phyloP scores from a whole-genome alignment of 768 basidiomycete genomes.

The Boletus sp. region DNA sequence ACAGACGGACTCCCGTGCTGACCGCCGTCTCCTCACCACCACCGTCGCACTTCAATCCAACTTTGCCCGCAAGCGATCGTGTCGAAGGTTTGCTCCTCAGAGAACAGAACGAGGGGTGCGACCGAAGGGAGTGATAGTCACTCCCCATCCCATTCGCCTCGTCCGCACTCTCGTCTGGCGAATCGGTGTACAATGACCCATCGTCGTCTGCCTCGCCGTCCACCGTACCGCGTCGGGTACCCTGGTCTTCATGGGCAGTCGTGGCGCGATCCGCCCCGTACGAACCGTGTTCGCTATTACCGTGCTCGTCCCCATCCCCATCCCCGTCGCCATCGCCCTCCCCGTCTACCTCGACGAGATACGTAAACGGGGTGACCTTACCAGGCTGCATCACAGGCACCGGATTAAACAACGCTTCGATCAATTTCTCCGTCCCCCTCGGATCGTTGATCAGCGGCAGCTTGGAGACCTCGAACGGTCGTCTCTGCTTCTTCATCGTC shows the following conservation, averaged over 20 bases:
- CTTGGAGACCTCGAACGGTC: slow-evolving; percentile 30
- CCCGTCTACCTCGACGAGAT: slow-evolving; percentile 30
- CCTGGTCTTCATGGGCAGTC: background rate
- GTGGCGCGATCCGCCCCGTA: background rate
- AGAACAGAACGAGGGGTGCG: slow-evolving; percentile 24
- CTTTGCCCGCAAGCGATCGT: slow-evolving; percentile 18
- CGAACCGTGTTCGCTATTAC: slow-evolving; percentile 6
- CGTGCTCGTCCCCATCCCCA: slow-evolving; percentile 16
- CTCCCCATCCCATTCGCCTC: slow-evolving; percentile 14
- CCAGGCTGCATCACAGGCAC: slow-evolving; percentile 37
- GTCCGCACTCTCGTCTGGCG: slow-evolving; percentile 9
- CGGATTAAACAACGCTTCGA: slow-evolving; percentile 80
- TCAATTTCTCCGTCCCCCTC: slow-evolving; percentile 66
- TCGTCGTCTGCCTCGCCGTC: slow-evolving; percentile 14
- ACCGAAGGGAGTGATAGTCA: slow-evolving; percentile 30
- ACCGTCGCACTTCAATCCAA: background rate
- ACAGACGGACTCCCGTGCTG: background rate
- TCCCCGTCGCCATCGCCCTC: slow-evolving; percentile 20
- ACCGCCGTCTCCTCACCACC: background rate
- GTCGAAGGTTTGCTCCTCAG: slow-evolving; percentile 19
- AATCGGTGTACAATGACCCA: slow-evolving; percentile 23
- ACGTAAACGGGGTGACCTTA: slow-evolving; percentile 36
- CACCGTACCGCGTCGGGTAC: background rate
- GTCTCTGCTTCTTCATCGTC: slow-evolving; percentile 20
- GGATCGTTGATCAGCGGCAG: slow-evolving; percentile 56